These are phyloP conservation scores for Ogataea pini DNA, from an alignment of 805 yeast genomes.

Conservation along the genomic window DNA sequence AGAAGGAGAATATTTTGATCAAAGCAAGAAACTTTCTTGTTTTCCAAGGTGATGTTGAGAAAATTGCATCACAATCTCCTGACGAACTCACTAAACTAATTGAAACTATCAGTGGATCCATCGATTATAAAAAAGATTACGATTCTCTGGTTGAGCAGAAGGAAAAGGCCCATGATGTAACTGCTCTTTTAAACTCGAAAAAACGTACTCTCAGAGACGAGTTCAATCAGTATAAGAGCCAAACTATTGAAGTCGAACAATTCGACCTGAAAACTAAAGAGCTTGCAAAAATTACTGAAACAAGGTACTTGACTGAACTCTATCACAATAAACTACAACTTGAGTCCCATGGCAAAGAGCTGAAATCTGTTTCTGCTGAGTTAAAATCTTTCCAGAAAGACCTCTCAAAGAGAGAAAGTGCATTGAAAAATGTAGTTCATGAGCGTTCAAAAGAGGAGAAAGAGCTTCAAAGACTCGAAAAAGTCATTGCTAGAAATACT, in stretches of 20 bases:
- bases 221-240: conserved; percentile 74
- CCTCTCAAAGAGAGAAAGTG: conserved; percentile 32
- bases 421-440: conserved; percentile 32
- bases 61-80: conserved; percentile 85
- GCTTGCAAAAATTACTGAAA: conserved; percentile 46
- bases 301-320: conserved; percentile 61
- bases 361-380: conserved; percentile 29
- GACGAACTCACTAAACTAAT: conserved; percentile 68
- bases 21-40: conserved; percentile 91
- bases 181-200: conserved; percentile 64
- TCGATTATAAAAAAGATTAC: conserved; percentile 65
- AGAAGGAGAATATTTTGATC: conserved; percentile 76
- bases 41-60: conserved; percentile 96
- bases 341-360: conserved; percentile 31
- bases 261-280: conserved; percentile 58
- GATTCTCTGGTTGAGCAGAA: conserved; percentile 61
- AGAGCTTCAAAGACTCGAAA: conserved; percentile 42
- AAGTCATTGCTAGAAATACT: conserved; percentile 38
- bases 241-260: conserved; percentile 66
- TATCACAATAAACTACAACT: conserved; percentile 56
- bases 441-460: conserved; percentile 50
- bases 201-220: conserved; percentile 73
- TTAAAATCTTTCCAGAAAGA: conserved; percentile 14
- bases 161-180: conserved; percentile 62
- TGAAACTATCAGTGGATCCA: conserved; percentile 84